Evolutionary conservation across 2,329 filamentous ascomycete species (phyloP), one percentile per base, ranked within the genome.

Genomic region (Ceratocystis cacaofunesta): DNA sequence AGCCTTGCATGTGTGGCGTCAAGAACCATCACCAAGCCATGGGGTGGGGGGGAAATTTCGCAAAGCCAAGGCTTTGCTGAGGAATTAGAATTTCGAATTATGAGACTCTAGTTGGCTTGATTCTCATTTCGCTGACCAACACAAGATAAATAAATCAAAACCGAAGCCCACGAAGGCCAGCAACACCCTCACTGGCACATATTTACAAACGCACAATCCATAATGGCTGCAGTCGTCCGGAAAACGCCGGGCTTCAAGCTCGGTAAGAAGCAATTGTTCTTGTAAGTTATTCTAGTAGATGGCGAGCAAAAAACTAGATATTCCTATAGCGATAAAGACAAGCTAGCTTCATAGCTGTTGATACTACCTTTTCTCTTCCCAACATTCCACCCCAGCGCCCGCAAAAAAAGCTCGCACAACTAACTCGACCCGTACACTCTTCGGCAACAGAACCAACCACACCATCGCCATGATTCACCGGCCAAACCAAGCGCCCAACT

Each of bases 381-480:
- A 36, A 61, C 32, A 19, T 15, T 57, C 15, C 12, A 15, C n/a
- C 12, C n/a, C 3, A 46, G 43, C 43, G 5, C 5, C 46, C 46
- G 15, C 2, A 17, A 48, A 8, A 19, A 19, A 52, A 19, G n/a
- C 48, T 19, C 8, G 25, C 52, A 57, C 15, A n/a, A 28, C 52
- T 57, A 57, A 57, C 52, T 22, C 25, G 50, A 4, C 28, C 25
- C 25, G 6, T 10, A 5, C 5, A 25, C 25, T 7, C 52, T 28
- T n/a, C 52, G 8, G 5, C 52, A 15, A 7, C 52, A 96, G 92
- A 68, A 92, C 92, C 63, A 85, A 87, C 73, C 89, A 95, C 77
- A 83, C 85, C 69, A 79, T 97, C 72, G 86, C 87, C 68, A 83
- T 97, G 72, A 79, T 95, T 71, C 87, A 80, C 70, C 87, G 85